A percentile compares a stretch with the other conserved stretches of the same genome.
These are phyloP conservation scores for Rutstroemia sp. DNA, from an alignment of 2,329 filamentous ascomycete genomes.

Conservation along the genomic window DNA sequence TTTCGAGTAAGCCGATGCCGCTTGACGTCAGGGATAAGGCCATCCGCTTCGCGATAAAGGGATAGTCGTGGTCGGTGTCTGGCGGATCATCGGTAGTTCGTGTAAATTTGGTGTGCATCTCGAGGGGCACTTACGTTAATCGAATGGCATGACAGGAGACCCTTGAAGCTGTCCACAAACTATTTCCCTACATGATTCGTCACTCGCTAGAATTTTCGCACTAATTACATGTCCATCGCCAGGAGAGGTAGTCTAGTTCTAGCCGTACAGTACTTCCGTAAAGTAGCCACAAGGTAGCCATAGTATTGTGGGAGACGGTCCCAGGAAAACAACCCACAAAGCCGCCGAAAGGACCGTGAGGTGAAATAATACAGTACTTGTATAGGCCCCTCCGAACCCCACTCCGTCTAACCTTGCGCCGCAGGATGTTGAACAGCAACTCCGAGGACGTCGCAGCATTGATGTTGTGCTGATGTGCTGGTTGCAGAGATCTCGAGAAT, in stretches of 20 bases:
- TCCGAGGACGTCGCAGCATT: too few species aligned
- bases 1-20: too few species aligned
- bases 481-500: too few species aligned
- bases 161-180: not conserved
- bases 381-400: too few species aligned
- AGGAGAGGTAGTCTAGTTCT: not conserved
- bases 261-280: too few species aligned
- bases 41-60: not conserved
- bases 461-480: too few species aligned
- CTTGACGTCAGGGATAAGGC: not conserved
- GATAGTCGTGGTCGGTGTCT: not conserved
- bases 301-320: not conserved
- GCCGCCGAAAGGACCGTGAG: not conserved
- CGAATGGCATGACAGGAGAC: too few species aligned
- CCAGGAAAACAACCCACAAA: not conserved
- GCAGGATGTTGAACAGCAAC: too few species aligned
- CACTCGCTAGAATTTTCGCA: constrained; percentile 3
- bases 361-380: too few species aligned
- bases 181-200: not conserved
- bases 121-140: too few species aligned
- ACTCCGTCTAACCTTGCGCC: too few species aligned
- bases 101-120: not conserved
- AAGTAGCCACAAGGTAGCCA: too few species aligned
- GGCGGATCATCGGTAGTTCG: not conserved
- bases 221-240: not conserved